Evolutionary conservation across 768 basidiomycete genomes (phyloP).

Genomic region (Plicaturopsis crispa): DNA sequence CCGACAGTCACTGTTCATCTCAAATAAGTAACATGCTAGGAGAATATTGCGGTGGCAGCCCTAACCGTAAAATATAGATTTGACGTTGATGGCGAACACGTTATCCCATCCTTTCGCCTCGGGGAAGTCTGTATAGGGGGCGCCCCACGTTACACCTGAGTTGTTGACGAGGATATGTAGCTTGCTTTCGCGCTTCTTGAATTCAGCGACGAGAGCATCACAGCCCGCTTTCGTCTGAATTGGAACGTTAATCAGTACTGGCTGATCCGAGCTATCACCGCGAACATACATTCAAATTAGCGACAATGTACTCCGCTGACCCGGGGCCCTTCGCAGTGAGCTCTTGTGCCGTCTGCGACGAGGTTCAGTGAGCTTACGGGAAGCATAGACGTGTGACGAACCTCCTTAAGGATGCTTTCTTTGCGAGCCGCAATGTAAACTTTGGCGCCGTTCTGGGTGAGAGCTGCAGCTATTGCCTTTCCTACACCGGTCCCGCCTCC

Average conservation of each 20-base stretch:
- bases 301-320: slow-evolving; percentile 64
- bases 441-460: slow-evolving; percentile 79
- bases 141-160: slow-evolving; percentile 76
- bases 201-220: slow-evolving; percentile 57
- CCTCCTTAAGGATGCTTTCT: slow-evolving; percentile 70
- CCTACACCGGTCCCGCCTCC: slow-evolving; percentile 84
- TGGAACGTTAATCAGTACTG: too few species aligned
- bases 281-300: slow-evolving; percentile 61
- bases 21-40: slow-evolving; percentile 1
- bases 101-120: slow-evolving; percentile 86
- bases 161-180: slow-evolving; percentile 83
- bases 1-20: slow-evolving; percentile 41
- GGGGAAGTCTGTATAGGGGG: slow-evolving; percentile 59
- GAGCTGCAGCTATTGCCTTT: slow-evolving; percentile 75
- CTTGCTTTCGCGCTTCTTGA: slow-evolving; percentile 63
- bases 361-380: background rate
- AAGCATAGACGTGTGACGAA: slow-evolving; percentile 18
- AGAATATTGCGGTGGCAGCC: too few species aligned
- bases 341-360: slow-evolving; percentile 40
- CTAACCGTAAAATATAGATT: slow-evolving; percentile 77
- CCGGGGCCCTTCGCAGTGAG: slow-evolving; percentile 57
- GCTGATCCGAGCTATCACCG: too few species aligned
- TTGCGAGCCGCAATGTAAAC: slow-evolving; percentile 90
- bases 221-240: slow-evolving; percentile 73
- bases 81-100: slow-evolving; percentile 77